phyloP scores from a whole-genome alignment of 2,329 filamentous ascomycete species.

The Aspergillus pseudotamarii region DNA sequence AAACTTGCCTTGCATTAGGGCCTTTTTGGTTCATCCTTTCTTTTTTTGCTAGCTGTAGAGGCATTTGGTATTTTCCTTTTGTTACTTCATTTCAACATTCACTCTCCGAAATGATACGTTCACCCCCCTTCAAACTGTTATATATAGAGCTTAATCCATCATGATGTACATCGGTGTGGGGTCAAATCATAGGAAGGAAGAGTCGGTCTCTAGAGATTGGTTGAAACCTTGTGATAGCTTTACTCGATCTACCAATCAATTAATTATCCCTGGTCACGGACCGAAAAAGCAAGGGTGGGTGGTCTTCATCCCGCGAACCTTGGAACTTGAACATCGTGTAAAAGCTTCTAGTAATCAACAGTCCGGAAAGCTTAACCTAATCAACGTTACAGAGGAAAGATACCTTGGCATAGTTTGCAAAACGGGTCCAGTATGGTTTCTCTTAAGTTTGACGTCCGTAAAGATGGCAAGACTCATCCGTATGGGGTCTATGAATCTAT shows the following conservation, averaged over 20 bases:
- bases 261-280: neutral
- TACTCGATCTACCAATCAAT: neutral
- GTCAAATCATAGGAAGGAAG: neutral
- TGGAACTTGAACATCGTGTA: neutral
- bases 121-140: neutral
- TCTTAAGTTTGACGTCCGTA: neutral
- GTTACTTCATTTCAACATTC: neutral
- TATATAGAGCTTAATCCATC: neutral
- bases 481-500: conserved; percentile 4
- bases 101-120: neutral
- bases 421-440: neutral
- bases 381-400: neutral
- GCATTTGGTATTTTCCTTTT: neutral
- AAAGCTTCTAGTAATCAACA: neutral
- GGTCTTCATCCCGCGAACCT: neutral
- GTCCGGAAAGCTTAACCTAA: neutral
- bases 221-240: neutral
- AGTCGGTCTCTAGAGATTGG: neutral
- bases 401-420: neutral
- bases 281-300: neutral
- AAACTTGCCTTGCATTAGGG: neutral
- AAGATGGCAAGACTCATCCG: neutral
- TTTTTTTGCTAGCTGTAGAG: neutral
- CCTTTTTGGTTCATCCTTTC: neutral
- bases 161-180: neutral